Evolutionary conservation across 352 stramenopile genomes (phyloP).

Genomic region (Blastocystis hominis): DNA sequence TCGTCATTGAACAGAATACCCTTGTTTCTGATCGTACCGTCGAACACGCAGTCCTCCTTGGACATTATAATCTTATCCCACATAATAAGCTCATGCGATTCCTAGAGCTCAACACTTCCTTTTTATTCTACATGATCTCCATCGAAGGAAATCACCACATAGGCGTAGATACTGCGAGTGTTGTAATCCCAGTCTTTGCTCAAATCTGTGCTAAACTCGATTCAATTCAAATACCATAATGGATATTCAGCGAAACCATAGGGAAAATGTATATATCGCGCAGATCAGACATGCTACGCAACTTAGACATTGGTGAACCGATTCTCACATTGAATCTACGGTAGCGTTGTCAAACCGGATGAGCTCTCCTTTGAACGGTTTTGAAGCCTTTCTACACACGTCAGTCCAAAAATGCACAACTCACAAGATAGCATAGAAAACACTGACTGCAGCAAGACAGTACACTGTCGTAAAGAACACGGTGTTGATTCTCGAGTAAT

Average conservation of each 20-base stretch:
- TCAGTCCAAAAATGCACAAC: neutral
- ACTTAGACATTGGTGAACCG: neutral
- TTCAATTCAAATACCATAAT: neutral
- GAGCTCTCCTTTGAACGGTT: constrained; percentile 24
- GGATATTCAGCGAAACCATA: neutral
- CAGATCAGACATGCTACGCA: neutral
- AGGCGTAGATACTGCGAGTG: constrained; percentile 22
- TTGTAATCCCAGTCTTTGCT: constrained; percentile 45
- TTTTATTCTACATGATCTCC: neutral
- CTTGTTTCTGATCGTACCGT: neutral
- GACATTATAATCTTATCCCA: constrained; percentile 45
- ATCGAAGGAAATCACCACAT: neutral
- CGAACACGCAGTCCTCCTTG: constrained; percentile 16
- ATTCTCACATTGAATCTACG: constrained; percentile 1
- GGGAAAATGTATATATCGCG: neutral
- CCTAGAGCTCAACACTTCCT: neutral
- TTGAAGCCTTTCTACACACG: constrained; percentile 6
- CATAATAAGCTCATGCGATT: constrained; percentile 43
- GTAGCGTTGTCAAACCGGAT: constrained; percentile 43
- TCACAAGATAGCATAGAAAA: constrained; percentile 11
- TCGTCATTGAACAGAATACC: constrained; percentile 43
- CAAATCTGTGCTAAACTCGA: neutral
- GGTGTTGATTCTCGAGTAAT: constrained; percentile 30
- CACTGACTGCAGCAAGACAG: constrained; percentile 7
- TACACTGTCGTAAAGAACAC: constrained; percentile 51